These are phyloP conservation scores for Peniophora sp. DNA, from an alignment of 1,284 basidiomycete genomes.

Conservation along the genomic window DNA sequence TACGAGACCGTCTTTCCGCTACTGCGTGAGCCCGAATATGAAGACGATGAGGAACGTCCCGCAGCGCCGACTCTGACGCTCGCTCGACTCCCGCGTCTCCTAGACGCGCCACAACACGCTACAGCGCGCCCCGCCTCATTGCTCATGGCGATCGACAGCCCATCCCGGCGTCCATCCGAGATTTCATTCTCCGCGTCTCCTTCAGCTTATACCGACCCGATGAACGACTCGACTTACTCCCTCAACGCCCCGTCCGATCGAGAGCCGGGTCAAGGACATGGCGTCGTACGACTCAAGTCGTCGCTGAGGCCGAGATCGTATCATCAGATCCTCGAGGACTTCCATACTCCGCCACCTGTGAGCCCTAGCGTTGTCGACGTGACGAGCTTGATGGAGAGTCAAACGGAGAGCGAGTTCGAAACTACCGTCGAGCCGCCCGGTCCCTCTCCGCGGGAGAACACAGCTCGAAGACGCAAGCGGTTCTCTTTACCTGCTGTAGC, in stretches of 20 bases:
- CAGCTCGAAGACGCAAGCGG: constrained; percentile 52
- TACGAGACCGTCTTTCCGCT: constrained; percentile 80
- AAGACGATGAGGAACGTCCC: constrained; percentile 7
- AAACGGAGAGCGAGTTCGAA: constrained; percentile 14
- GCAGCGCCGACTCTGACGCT: constrained; percentile 29
- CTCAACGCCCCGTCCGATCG: too few relatives aligned
- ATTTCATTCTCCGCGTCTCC: too few relatives aligned
- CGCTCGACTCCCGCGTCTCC: constrained; percentile 36
- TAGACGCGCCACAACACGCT: constrained; percentile 32
- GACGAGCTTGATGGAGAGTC: constrained; percentile 15
- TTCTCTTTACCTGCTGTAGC: constrained; percentile 70
- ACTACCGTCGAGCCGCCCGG: constrained; percentile 11
- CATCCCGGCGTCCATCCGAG: constrained; percentile 9
- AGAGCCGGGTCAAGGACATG: too few relatives aligned
- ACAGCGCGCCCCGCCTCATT: constrained; percentile 21
- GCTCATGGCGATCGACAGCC: constrained; percentile 35
- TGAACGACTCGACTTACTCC: too few relatives aligned
- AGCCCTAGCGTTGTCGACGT: constrained; percentile 21
- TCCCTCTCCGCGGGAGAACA: constrained; percentile 38
- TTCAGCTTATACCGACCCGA: too few relatives aligned
- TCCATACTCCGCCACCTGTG: constrained; percentile 26
- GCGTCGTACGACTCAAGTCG: constrained; percentile 26
- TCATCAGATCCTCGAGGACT: constrained; percentile 58
- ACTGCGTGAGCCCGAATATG: constrained; percentile 18
- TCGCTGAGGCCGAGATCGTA: constrained; percentile 50